phyloP scores from a whole-genome alignment of 805 yeast genomes.

The Sungouiozyma ichnusensis region DNA sequence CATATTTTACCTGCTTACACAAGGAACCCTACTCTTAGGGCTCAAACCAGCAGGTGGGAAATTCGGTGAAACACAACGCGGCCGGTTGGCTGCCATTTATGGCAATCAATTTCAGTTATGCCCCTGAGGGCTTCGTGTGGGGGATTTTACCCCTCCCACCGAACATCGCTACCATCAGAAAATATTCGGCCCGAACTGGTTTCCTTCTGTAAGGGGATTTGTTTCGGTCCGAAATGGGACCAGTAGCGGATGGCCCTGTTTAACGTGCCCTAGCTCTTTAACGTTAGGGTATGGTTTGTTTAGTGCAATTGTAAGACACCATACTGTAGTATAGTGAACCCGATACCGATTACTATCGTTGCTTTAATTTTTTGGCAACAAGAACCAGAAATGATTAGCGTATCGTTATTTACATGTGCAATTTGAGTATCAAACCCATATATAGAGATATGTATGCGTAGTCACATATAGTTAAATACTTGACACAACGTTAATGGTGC shows the following conservation, averaged over 20 bases:
- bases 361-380: constrained; percentile 10
- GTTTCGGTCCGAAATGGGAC: constrained; percentile 18
- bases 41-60: constrained; percentile 27
- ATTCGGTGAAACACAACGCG: constrained; percentile 30
- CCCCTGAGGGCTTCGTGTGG: neutral
- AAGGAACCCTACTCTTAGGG: constrained; percentile 3
- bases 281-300: constrained; percentile 20
- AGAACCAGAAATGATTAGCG: neutral
- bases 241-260: constrained; percentile 23
- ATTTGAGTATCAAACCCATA: neutral
- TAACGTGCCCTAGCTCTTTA: constrained; percentile 13
- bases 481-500: neutral
- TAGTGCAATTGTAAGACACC: constrained; percentile 31
- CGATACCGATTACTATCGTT: constrained; percentile 30
- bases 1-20: constrained; percentile 22
- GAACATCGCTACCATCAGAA: constrained; percentile 25
- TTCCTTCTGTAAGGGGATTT: neutral
- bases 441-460: neutral
- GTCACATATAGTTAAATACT: neutral
- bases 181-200: constrained; percentile 9
- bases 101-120: neutral
- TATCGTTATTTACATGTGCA: neutral
- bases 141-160: neutral
- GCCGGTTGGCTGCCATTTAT: neutral
- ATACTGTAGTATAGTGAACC: constrained; percentile 15